Evolutionary conservation across 129 eudicot genomes (phyloP).

Genomic region (Artemisia argyi): DNA sequence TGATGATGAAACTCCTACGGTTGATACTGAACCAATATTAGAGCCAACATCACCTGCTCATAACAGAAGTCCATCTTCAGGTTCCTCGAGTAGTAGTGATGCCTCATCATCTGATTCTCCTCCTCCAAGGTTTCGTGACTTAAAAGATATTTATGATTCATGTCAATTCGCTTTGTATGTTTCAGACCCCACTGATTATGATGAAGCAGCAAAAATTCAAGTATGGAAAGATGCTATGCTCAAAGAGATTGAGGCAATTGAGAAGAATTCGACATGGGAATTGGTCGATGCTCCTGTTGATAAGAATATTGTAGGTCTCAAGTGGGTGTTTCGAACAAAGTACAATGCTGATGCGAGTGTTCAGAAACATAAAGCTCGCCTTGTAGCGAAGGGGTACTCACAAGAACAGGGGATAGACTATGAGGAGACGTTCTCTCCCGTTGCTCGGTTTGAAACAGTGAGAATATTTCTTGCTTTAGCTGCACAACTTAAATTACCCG

Average conservation of each 20-base stretch:
- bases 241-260: not conserved
- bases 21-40: too few relatives aligned
- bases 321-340: not conserved
- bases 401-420: not conserved
- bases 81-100: too few relatives aligned
- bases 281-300: not conserved
- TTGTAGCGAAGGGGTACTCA: not conserved
- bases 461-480: not conserved
- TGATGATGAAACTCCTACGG: too few relatives aligned
- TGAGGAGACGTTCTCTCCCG: conserved; percentile 9
- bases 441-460: not conserved
- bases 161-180: too few relatives aligned
- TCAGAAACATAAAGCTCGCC: not conserved
- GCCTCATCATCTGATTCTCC: too few relatives aligned
- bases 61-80: too few relatives aligned
- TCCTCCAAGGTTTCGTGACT: too few relatives aligned
- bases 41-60: too few relatives aligned
- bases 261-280: not conserved
- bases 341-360: not conserved
- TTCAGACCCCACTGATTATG: too few relatives aligned
- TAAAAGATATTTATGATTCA: too few relatives aligned
- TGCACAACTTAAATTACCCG: conserved; percentile 14
- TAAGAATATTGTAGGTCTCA: not conserved
- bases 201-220: too few relatives aligned
- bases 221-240: not conserved